Percentiles rank a stretch among this genome's conserved stretches.
phyloP scores from a whole-genome alignment of 805 yeast genomes.

The Myxozyma neglecta region DNA sequence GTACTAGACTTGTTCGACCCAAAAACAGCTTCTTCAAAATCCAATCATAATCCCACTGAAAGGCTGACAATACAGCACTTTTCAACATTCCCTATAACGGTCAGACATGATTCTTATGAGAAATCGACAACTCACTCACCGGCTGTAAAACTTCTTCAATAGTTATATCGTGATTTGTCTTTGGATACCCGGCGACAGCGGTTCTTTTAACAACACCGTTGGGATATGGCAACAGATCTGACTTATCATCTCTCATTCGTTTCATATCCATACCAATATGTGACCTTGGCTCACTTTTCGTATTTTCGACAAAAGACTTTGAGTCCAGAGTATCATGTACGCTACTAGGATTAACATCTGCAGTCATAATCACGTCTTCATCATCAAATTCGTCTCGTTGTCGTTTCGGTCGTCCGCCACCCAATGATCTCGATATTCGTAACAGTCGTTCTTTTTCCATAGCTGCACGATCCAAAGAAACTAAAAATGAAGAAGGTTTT shows the following conservation, averaged over 20 bases:
- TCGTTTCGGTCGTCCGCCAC: constrained; percentile 28
- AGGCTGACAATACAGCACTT: constrained; percentile 27
- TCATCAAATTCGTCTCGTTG: constrained; percentile 7
- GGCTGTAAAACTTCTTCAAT: constrained; percentile 30
- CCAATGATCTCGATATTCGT: constrained; percentile 15
- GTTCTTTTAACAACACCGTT: constrained; percentile 28
- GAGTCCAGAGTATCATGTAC: background rate
- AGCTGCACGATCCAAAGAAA: constrained; percentile 22
- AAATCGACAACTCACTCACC: constrained; percentile 3
- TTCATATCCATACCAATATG: background rate
- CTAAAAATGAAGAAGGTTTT: constrained; percentile 8
- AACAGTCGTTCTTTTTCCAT: constrained; percentile 30
- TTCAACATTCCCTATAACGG: constrained; percentile 2
- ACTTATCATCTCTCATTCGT: constrained; percentile 8
- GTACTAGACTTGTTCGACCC: constrained; percentile 17
- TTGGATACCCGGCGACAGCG: constrained; percentile 21
- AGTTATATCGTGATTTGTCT: constrained; percentile 17
- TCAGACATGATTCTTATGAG: background rate
- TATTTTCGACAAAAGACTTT: background rate
- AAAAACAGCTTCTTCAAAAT: constrained; percentile 18
- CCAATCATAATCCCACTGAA: constrained; percentile 32
- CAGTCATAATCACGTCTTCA: background rate
- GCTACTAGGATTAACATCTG: background rate
- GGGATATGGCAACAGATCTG: constrained; percentile 14
- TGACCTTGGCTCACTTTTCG: background rate